Base-by-base conservation (phyloP, 306 rosid genomes). In the Astragalus membranaceus region DNA sequence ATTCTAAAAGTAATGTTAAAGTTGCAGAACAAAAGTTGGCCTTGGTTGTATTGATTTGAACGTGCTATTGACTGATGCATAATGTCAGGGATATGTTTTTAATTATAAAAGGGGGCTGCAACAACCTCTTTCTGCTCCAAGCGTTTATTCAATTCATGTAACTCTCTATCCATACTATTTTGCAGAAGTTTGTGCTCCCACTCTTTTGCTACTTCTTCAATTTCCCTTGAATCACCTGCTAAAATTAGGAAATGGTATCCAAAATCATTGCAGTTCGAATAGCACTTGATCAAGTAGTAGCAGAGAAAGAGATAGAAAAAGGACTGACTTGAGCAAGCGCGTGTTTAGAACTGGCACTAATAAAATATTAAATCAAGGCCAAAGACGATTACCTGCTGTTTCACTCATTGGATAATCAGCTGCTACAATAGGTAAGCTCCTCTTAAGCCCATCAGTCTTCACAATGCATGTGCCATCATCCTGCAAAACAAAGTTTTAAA, bases 151-250 rank as follows among this genome's bases (percentile, higher is more conserved):
- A 95, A 85, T 78, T 95, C 99, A 61, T 91, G 78, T 72, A 95
- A 79, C 84, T 95, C 99, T 78, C 88, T 95, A 78, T 91, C 99
- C 99, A 95, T 95, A 57, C 92, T 87, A 82, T 82, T 89, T 43
- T 95, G 97, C 72, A 95, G 82, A 81, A 95, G 96, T 65, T 90
- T 95, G 85, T 95, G 99, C 83, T 95, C 99, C 99, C 95, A 95
- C 63, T 91, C 99, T 82, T 95, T 95, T 33, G 83, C 87, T 73
- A 79, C 99, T 87, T 93, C 98, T 81, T 95, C 99, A 67, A 95
- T 85, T 81, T 91, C 97, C 80, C 82, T 72, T 14, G 95, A 75
- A 72, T 89, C 99, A 48, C 93, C 99, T 86, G 88, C 72, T 81
- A 65, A 53, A 75, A 70, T 52, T 50, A 73, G 69, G 70, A 84